Evolutionary conservation across 202 grass and related monocot species (phyloP).

Genomic region (Elaeis oleifera): DNA sequence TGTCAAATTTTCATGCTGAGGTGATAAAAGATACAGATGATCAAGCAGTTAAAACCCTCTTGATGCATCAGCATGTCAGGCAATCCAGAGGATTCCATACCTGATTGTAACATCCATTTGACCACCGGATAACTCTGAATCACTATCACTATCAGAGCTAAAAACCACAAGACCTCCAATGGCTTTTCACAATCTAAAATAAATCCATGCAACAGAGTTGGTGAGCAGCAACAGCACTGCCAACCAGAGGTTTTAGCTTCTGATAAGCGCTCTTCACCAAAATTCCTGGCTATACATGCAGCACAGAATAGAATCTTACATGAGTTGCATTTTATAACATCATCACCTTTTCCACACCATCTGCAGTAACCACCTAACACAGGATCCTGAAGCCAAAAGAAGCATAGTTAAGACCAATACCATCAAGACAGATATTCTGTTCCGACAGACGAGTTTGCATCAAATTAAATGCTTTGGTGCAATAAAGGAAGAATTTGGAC

Average conservation of each 20-base stretch:
- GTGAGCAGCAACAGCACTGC: slow-evolving; percentile 80
- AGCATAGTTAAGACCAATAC: background rate
- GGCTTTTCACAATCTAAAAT: slow-evolving; percentile 71
- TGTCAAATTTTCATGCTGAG: too few species aligned
- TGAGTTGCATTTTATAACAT: slow-evolving; percentile 66
- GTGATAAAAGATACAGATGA: too few species aligned
- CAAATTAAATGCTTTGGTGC: too few species aligned
- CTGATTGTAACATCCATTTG: slow-evolving; percentile 43
- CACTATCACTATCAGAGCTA: slow-evolving; percentile 61
- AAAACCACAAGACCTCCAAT: slow-evolving; percentile 46
- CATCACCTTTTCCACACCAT: slow-evolving; percentile 76
- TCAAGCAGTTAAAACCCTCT: too few species aligned
- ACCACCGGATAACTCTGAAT: slow-evolving; percentile 36
- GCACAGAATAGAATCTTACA: slow-evolving; percentile 77
- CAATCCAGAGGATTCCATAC: slow-evolving; percentile 29
- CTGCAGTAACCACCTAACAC: slow-evolving; percentile 66
- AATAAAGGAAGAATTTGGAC: too few species aligned
- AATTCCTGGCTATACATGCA: slow-evolving; percentile 68
- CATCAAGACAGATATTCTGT: background rate
- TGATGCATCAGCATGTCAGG: background rate
- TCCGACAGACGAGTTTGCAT: background rate
- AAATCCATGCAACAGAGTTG: slow-evolving; percentile 49
- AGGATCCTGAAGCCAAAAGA: slow-evolving; percentile 29
- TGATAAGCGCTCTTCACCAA: slow-evolving; percentile 59
- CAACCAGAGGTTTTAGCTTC: slow-evolving; percentile 59